Evolutionary conservation across 768 basidiomycete genomes (phyloP).

Genomic region (Boletus barrowsii): DNA sequence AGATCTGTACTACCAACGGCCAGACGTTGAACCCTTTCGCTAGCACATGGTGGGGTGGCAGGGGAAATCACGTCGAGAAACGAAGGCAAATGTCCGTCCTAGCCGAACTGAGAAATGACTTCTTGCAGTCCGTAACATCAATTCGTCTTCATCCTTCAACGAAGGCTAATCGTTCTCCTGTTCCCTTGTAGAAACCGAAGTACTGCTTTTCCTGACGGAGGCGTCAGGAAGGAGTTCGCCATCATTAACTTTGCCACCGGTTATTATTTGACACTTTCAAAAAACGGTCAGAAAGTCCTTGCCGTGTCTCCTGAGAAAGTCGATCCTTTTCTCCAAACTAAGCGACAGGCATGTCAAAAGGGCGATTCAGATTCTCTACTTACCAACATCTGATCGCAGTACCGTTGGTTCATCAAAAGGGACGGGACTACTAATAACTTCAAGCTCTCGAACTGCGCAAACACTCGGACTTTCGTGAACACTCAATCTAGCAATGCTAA

Average conservation of each 20-base stretch:
- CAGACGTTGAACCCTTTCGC: not conserved
- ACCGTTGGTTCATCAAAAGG: not conserved
- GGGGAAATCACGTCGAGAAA: not conserved
- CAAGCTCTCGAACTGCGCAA: not conserved
- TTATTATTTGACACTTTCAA: not conserved
- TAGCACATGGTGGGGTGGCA: not conserved
- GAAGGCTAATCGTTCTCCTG: not conserved
- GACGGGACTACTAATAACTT: not conserved
- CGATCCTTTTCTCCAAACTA: not conserved
- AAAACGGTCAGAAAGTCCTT: not conserved
- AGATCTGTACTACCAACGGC: not conserved
- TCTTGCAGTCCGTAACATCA: not conserved
- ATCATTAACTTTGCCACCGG: not conserved
- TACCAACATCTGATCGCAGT: not conserved
- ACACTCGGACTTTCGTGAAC: not conserved
- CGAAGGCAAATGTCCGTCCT: not conserved
- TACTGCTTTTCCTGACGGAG: not conserved
- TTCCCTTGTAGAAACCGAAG: not conserved
- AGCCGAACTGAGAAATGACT: not conserved
- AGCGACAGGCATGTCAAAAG: not conserved
- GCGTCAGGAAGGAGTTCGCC: not conserved
- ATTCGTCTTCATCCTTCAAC: not conserved
- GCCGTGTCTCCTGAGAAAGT: not conserved
- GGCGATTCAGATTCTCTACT: not conserved
- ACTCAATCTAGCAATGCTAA: not conserved